phyloP scores from a whole-genome alignment of 257 asterid species.

The Voacanga thouarsii region DNA sequence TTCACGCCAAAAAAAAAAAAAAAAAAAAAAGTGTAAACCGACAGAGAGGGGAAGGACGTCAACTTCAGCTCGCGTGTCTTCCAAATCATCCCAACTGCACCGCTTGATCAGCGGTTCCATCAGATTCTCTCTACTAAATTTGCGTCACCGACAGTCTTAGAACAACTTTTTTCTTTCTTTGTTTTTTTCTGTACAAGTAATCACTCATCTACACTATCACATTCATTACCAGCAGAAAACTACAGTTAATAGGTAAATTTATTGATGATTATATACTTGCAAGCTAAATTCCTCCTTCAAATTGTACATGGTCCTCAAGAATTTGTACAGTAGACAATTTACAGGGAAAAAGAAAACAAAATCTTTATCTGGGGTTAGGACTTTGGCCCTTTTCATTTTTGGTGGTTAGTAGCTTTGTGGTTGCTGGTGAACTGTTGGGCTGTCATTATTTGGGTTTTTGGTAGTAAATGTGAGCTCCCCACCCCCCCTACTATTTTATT shows the following conservation, averaged over 20 bases:
- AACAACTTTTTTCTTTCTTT: background rate
- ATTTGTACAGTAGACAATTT: background rate
- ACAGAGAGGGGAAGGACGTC: background rate
- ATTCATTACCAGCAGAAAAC: background rate
- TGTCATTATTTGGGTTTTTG: slow-evolving; percentile 17
- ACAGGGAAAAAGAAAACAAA: background rate
- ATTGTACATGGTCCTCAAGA: background rate
- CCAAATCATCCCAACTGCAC: background rate
- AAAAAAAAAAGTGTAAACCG: background rate
- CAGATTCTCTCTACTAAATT: background rate
- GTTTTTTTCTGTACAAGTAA: background rate
- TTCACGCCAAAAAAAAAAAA: too few species aligned
- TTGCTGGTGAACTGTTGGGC: slow-evolving; percentile 18
- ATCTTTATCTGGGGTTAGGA: background rate
- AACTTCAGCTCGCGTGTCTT: background rate
- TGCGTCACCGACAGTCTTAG: slow-evolving; percentile 19
- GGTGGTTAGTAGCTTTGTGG: slow-evolving; percentile 15
- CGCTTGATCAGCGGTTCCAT: slow-evolving; percentile 2
- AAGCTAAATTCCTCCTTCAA: background rate
- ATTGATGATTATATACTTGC: background rate
- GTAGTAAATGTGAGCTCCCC: background rate
- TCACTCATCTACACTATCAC: background rate
- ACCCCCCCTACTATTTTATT: background rate
- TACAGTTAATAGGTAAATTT: background rate
- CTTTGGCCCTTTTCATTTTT: background rate